Evolutionary conservation across 202 grass and related monocot genomes (phyloP).

Genomic region (Alloteropsis angusta): DNA sequence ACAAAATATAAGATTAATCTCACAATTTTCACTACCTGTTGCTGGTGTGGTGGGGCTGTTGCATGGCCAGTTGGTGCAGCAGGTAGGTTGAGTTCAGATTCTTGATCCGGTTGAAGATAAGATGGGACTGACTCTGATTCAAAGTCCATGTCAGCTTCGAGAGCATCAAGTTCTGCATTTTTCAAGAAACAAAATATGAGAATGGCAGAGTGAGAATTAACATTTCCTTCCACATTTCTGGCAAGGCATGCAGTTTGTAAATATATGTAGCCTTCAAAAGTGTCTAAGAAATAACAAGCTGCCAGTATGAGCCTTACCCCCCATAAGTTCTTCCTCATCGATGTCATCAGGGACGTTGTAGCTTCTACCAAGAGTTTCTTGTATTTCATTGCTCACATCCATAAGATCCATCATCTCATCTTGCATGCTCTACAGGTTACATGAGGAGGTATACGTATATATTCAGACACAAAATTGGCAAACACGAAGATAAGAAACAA

Average conservation of each 20-base stretch:
- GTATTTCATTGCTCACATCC: slow-evolving; percentile 85
- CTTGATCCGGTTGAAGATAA: slow-evolving; percentile 74
- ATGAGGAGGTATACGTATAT: not conserved
- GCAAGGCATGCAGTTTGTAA: not conserved
- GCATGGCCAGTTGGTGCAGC: slow-evolving; percentile 57
- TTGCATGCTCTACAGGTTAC: slow-evolving; percentile 79
- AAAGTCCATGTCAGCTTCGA: slow-evolving; percentile 77
- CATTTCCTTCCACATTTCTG: not conserved
- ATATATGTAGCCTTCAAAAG: not conserved
- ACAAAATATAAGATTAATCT: not conserved
- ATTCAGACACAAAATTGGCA: slow-evolving; percentile 19
- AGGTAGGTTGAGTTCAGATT: slow-evolving; percentile 61
- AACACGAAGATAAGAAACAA: not conserved
- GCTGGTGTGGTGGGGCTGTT: slow-evolving; percentile 18
- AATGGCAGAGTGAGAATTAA: not conserved
- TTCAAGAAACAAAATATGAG: slow-evolving; percentile 26
- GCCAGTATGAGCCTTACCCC: slow-evolving; percentile 40
- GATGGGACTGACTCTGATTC: slow-evolving; percentile 73
- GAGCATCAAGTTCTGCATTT: slow-evolving; percentile 75
- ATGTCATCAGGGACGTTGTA: slow-evolving; percentile 93
- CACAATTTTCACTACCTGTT: slow-evolving; percentile 30
- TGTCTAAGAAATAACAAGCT: not conserved
- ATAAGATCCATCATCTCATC: slow-evolving; percentile 98
- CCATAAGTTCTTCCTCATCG: slow-evolving; percentile 88
- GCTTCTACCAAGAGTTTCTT: slow-evolving; percentile 87